These are phyloP conservation scores for Boletus fagicola DNA, from an alignment of 768 basidiomycete species.

Conservation along the genomic window DNA sequence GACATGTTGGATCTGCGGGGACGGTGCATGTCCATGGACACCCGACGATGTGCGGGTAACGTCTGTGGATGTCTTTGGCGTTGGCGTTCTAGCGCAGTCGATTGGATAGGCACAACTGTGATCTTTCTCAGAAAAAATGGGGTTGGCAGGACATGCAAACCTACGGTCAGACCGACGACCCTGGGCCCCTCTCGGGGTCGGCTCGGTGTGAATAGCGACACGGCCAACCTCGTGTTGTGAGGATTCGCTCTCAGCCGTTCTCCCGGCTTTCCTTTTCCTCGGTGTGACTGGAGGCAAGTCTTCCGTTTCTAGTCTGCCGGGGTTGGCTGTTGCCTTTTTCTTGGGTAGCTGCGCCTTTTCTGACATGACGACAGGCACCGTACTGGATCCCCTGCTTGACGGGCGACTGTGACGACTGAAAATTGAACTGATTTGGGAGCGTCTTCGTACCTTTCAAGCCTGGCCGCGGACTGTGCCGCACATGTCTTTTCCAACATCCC, in stretches of 20 bases:
- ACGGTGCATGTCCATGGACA: slow-evolving; percentile 27
- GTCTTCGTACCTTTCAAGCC: slow-evolving; percentile 17
- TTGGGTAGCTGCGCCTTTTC: slow-evolving; percentile 24
- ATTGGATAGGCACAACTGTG: slow-evolving; percentile 22
- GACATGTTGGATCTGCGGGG: slow-evolving; percentile 22
- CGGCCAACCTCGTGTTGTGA: slow-evolving; percentile 14
- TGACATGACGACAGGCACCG: slow-evolving; percentile 24
- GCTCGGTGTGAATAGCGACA: slow-evolving; percentile 13
- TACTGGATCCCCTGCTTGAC: slow-evolving; percentile 8
- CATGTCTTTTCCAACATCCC: not conserved
- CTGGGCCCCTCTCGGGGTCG: slow-evolving; percentile 20
- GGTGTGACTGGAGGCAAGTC: slow-evolving; percentile 13
- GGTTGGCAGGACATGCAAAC: slow-evolving; percentile 3
- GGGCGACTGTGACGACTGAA: slow-evolving; percentile 14
- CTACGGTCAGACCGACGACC: slow-evolving; percentile 31
- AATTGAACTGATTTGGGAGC: slow-evolving; percentile 29
- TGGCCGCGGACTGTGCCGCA: slow-evolving; percentile 22
- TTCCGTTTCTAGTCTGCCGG: slow-evolving; percentile 16
- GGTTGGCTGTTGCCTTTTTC: slow-evolving; percentile 23
- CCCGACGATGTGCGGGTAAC: slow-evolving; percentile 24
- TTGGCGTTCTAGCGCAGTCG: slow-evolving; percentile 25
- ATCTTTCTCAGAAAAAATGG: slow-evolving; percentile 9
- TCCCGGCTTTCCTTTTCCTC: slow-evolving; percentile 32
- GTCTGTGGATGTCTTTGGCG: slow-evolving; percentile 25
- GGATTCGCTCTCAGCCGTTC: slow-evolving; percentile 10